Evolutionary conservation across 78 protist species (phyloP), one percentile per base, ranked within the genome.

Genomic region (Tieghemostelium lacteum): DNA sequence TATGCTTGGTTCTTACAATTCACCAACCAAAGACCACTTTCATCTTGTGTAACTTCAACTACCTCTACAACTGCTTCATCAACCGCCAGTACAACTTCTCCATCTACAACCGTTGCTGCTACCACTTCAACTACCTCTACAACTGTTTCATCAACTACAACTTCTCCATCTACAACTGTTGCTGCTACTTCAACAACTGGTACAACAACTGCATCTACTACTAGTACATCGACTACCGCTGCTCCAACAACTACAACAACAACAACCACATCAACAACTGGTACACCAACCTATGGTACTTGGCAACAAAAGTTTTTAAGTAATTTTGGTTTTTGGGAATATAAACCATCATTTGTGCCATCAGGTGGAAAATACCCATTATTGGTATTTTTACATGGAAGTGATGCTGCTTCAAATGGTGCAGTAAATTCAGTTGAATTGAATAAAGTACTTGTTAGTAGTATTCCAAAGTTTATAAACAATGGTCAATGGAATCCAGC

Each of bases 221-320:
- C 94, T 75, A 10, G 95, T 39, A 95, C 12, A 95, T 94, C 75
- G 94, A 37, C 31, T 94, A 94, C 26, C 64, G 80, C 39, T 58
- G 64, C 42, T 94, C 96, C 40, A 95, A 95, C 6, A 94, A 94
- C 54, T 94, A 94, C n/a, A n/a, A n/a, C n/a, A n/a, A n/a, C n/a
- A n/a, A n/a, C n/a, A n/a, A n/a, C n/a, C n/a, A n/a, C n/a, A n/a
- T n/a, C n/a, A n/a, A n/a, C n/a, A n/a, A n/a, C n/a, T n/a, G n/a
- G n/a, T 26, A 31, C 66, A 60, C 31, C 31, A 7, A 37, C 42
- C 7, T 60, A 24, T 24, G n/a, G n/a, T n/a, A n/a, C n/a, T n/a
- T n/a, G 87, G 86, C 7, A 93, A 93, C 17, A 75, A 88, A 6
- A 69, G 62, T 12, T 95, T 94, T 22, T 65, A 92, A n/a, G 34